phyloP scores from a whole-genome alignment of 1,139 yeast genomes.

The Yamadazyma triangularis region DNA sequence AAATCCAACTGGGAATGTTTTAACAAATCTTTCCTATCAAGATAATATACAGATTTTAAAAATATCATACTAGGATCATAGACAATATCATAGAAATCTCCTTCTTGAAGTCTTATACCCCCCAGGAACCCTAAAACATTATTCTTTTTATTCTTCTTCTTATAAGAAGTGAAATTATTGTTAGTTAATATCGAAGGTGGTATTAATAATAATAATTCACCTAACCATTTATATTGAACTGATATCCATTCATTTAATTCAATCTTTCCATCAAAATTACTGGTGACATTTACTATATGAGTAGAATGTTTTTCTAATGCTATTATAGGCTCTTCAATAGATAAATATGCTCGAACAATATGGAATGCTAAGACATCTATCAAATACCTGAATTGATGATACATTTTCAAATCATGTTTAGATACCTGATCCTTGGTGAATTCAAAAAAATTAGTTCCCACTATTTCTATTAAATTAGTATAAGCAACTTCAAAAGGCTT shows the following conservation, averaged over 20 bases:
- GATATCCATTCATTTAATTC: constrained; percentile 35
- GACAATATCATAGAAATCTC: constrained; percentile 21
- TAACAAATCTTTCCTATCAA: constrained; percentile 1
- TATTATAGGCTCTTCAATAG: constrained; percentile 53
- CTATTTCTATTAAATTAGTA: constrained; percentile 25
- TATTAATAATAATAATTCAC: constrained; percentile 44
- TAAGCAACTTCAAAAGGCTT: constrained; percentile 31
- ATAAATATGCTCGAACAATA: constrained; percentile 57
- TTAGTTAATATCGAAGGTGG: constrained; percentile 41
- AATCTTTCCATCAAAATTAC: constrained; percentile 9
- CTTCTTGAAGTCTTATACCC: constrained; percentile 27
- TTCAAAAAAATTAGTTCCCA: constrained; percentile 17
- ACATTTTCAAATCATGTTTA: constrained; percentile 26
- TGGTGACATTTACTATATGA: constrained; percentile 48
- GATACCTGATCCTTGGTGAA: constrained; percentile 14
- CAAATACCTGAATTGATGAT: constrained; percentile 36
- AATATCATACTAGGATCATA: constrained; percentile 28
- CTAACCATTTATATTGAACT: constrained; percentile 51
- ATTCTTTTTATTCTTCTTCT: constrained; percentile 8
- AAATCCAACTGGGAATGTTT: constrained; percentile 9
- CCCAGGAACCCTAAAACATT: constrained; percentile 22
- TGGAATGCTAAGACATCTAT: constrained; percentile 62
- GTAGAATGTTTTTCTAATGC: constrained; percentile 62
- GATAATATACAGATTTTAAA: constrained; percentile 17
- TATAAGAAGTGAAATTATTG: constrained; percentile 8